phyloP scores from a whole-genome alignment of 2,329 filamentous ascomycete genomes.

The Ascochyta pisi region DNA sequence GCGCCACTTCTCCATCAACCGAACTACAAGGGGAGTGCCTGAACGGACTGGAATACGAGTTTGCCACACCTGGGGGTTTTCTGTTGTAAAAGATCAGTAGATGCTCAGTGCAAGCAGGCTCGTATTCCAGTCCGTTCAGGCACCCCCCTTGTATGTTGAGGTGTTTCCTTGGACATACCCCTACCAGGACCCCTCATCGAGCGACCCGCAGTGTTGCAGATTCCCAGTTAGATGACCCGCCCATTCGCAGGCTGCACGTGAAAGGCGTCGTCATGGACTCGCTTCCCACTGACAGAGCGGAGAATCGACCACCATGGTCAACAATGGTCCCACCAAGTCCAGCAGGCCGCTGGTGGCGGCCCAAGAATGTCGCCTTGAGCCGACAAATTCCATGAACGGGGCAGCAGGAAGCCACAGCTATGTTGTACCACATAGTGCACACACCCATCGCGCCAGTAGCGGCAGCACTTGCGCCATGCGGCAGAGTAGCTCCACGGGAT shows the following conservation, averaged over 20 bases:
- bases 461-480: conserved; percentile 25
- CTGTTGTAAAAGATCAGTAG: too few species aligned
- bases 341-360: neutral
- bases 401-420: conserved; percentile 9
- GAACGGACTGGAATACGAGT: too few species aligned
- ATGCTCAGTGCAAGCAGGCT: too few species aligned
- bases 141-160: too few species aligned
- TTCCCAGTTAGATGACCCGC: conserved; percentile 2
- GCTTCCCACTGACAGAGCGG: neutral
- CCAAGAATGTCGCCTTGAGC: neutral
- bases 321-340: neutral
- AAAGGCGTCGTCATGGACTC: conserved; percentile 3
- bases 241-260: neutral
- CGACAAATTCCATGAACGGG: neutral
- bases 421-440: conserved; percentile 11
- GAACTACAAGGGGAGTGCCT: too few species aligned
- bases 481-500: conserved; percentile 13
- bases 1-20: conserved; percentile 10
- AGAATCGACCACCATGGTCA: neutral
- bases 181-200: conserved; percentile 15
- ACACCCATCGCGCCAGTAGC: conserved; percentile 14
- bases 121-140: too few species aligned
- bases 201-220: conserved; percentile 14
- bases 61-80: too few species aligned
- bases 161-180: conserved; percentile 10